Base-by-base conservation (phyloP, 2,329 filamentous ascomycete genomes). In the Talaromyces sp. region DNA sequence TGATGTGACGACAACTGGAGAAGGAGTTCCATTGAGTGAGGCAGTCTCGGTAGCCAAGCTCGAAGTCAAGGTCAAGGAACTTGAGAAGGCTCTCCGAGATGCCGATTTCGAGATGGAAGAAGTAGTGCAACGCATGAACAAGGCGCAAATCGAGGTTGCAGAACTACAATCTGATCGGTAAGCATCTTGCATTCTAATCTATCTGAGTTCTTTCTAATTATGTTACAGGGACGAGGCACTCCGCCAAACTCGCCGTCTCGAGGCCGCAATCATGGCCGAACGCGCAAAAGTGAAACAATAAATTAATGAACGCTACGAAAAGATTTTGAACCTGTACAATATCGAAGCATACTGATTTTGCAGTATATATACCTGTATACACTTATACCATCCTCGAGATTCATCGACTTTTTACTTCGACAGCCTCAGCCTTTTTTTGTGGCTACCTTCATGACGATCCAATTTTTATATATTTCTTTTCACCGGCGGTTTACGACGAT, bases 31-130 rank as follows among this genome's bases (percentile, higher is more conserved):
- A 10, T 79, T 89, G 63, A 85, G 88, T 13, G 89, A 95, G 69
- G 90, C 90, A 60, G 83, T 88, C 13, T 88, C 92, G 80, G 88
- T 94, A 61, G 86, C 91, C 67, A 83, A 86, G 66, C 86, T 99
- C 38, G 91, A 93, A 75, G 86, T 87, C 67, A 88, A 90, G 67
- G 91, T 98, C 7, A 82, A 87, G 65, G 92, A 97, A 78, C 86
- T 99, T 2, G 95, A 99, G 81, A 89, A 87, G 72, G 90, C 93
- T 17, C 83, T 96, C 13, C 79, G 85, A 5, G 86, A 92, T 69
- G 90, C 92, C 17, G 92, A 95, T 72, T 81, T 82, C 59, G 91
- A 94, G 79, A 94, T 95, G 90, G 88, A 92, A 74, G 88, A 92
- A 76, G 91, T 95, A 7, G 90, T 96, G 7, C 84, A 88, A 67